Percentiles rank a stretch among this genome's conserved stretches.
phyloP scores from a whole-genome alignment of 2,329 filamentous ascomycete species.

The Tolypocladium inflatum region DNA sequence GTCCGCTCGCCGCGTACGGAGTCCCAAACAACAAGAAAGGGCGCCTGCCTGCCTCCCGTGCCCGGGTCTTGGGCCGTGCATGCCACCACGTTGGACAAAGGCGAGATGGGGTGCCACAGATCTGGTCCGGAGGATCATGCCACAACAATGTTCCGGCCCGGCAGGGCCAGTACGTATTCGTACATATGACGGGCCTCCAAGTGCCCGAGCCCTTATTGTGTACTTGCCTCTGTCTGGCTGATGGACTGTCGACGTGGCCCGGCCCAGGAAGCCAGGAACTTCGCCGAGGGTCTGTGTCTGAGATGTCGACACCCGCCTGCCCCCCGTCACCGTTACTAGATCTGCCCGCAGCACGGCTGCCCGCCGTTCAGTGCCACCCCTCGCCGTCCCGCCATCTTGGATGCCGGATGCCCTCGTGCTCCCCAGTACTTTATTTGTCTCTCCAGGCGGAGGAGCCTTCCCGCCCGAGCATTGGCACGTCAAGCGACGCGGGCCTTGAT shows the following conservation, averaged over 20 bases:
- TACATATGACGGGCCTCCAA: not conserved
- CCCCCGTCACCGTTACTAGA: not conserved
- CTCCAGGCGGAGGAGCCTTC: not conserved
- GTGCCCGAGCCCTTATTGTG: not conserved
- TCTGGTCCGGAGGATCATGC: constrained; percentile 22
- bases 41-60: not conserved
- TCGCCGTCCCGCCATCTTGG: constrained; percentile 22
- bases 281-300: constrained; percentile 11
- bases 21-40: not conserved
- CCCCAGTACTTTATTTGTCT: constrained; percentile 10
- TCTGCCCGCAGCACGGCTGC: constrained; percentile 14
- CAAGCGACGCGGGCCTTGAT: constrained; percentile 3
- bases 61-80: constrained; percentile 1
- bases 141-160: constrained; percentile 23
- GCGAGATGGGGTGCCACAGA: constrained; percentile 32
- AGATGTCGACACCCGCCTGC: constrained; percentile 15
- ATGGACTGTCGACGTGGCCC: constrained; percentile 4
- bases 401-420: constrained; percentile 15
- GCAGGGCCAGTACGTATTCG: not conserved
- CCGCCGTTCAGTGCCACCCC: constrained; percentile 12
- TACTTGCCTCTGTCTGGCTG: constrained; percentile 1
- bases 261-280: not conserved
- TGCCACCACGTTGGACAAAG: constrained; percentile 17
- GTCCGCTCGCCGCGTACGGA: not conserved
- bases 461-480: constrained; percentile 3